These are phyloP conservation scores for Globisporangium spinosum DNA, from an alignment of 352 stramenopile species.

Conservation along the genomic window DNA sequence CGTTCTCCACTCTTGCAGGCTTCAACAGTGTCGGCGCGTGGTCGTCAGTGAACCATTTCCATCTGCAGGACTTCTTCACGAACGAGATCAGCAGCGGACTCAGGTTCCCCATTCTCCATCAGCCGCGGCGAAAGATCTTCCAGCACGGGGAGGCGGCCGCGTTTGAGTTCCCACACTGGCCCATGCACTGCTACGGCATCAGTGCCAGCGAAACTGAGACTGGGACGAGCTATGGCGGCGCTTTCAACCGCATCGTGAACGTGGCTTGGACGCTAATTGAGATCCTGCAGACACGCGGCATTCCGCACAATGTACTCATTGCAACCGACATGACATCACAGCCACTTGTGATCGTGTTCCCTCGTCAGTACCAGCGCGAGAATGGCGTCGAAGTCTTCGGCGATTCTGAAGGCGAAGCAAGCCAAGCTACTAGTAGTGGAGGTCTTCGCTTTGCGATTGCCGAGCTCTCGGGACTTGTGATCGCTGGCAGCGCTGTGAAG, in stretches of 20 bases:
- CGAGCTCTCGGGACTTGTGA: conserved; percentile 54
- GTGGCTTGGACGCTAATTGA: conserved; percentile 39
- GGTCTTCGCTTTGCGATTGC: conserved; percentile 54
- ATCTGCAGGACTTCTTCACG: conserved; percentile 67
- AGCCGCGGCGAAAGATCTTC: conserved; percentile 36
- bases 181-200: conserved; percentile 41
- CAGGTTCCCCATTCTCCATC: conserved; percentile 40
- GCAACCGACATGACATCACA: conserved; percentile 5
- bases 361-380: conserved; percentile 48
- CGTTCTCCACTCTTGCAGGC: conserved; percentile 20
- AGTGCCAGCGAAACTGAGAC: conserved; percentile 9
- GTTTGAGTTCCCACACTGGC: conserved; percentile 36
- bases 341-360: conserved; percentile 47
- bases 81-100: conserved; percentile 10
- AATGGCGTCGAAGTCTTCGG: conserved; percentile 27
- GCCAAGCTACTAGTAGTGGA: background rate
- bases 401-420: background rate
- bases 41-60: conserved; percentile 77
- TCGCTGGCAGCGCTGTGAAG: conserved; percentile 28
- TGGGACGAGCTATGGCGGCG: too few species aligned
- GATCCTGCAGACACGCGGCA: conserved; percentile 30
- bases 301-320: conserved; percentile 62
- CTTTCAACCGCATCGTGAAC: conserved; percentile 16
- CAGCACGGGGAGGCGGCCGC: conserved; percentile 7
- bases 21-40: conserved; percentile 76